Base-by-base conservation (phyloP, 441 rosid genomes). In the Mallotus repandus region DNA sequence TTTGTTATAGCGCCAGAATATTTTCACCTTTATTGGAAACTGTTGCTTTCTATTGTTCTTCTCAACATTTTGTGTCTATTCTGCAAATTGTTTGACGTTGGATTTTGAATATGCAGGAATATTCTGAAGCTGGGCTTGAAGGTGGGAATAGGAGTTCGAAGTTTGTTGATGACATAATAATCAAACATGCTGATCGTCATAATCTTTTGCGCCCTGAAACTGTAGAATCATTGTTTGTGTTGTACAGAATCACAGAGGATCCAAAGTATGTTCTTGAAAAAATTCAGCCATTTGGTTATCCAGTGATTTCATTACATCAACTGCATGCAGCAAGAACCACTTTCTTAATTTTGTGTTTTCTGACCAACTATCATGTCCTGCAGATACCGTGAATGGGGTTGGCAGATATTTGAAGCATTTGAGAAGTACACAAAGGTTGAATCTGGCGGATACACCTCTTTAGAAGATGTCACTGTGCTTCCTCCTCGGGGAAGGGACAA, bases 301-400 rank as follows among this genome's bases (percentile, higher is more conserved):
- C 62, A 64, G 65, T 45, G 5, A 59, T 65, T 70, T 74, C 25
- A 54, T 50, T 13, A 7, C 10, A 7, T 45, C 50, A 7, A 48
- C 64, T 62, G 32, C 66, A 49, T 4, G 57, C 52, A 55, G 2
- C 32, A 29, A 29, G 32, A 29, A 29, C 2, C 7, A 38, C 41
- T 38, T 38, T 38, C 41, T 38, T 38, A 4, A 6, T 38, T 38
- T 4, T 7, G 41, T 38, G 41, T 38, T 66, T 49, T 58, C 61
- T 82, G 71, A 82, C 72, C 68, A 62, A 72, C 49, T 71, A 63
- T 45, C 60, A 18, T 57, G 45, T 53, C 25, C 63, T 86, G 86
- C 88, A 92, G 98, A 79, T 93, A 95, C 75, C 85, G 92, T 70
- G 97, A 95, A 75, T 94, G 96, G 97, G 98, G 98, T 78, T 95